phyloP scores from a whole-genome alignment of 2,329 filamentous ascomycete genomes.

The Penicillium sp. region DNA sequence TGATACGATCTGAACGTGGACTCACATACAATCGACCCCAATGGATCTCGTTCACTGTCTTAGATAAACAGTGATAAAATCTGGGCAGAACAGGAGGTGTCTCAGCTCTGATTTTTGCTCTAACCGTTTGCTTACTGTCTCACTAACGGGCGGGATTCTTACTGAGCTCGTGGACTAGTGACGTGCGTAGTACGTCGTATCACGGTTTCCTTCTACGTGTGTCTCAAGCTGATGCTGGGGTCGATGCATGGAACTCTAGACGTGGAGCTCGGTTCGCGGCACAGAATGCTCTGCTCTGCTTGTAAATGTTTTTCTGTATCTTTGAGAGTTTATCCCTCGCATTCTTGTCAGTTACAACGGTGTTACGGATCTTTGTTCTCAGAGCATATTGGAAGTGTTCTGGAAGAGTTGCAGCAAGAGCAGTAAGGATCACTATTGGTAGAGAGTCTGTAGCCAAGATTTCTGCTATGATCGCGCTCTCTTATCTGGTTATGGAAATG shows the following conservation, averaged over 20 bases:
- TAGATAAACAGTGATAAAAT: background rate
- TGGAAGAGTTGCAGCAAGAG: background rate
- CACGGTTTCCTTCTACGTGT: too few relatives aligned
- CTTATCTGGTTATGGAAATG: background rate
- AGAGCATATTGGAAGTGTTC: background rate
- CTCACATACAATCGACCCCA: background rate
- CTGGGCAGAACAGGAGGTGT: background rate
- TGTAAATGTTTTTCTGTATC: background rate
- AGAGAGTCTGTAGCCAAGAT: too few relatives aligned
- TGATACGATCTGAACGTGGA: background rate
- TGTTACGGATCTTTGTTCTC: background rate
- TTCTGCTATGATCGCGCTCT: too few relatives aligned
- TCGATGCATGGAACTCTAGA: background rate
- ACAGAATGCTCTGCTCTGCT: background rate
- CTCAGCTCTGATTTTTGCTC: background rate
- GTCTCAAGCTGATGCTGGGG: background rate
- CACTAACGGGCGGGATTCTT: background rate
- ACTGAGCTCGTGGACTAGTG: too few relatives aligned
- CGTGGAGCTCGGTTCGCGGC: background rate
- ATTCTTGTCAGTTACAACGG: background rate
- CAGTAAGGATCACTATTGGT: background rate
- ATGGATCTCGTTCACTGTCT: background rate
- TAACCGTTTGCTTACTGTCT: background rate
- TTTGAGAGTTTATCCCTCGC: background rate
- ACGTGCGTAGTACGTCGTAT: too few relatives aligned